These are phyloP conservation scores for Aspergillus quadricinctus DNA, from an alignment of 2,329 filamentous ascomycete species.

Conservation along the genomic window DNA sequence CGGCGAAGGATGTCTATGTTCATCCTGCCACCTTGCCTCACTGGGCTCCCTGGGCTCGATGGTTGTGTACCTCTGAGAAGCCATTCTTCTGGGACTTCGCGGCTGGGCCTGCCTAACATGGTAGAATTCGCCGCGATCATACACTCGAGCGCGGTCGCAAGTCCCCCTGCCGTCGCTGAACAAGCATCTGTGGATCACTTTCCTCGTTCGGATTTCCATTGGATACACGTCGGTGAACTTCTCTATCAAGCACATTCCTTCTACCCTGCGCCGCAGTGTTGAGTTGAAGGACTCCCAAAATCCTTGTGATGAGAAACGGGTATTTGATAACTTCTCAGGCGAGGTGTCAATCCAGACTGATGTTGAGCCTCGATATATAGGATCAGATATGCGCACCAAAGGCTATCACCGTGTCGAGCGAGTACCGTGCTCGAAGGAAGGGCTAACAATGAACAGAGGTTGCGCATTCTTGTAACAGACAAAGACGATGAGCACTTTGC, in stretches of 20 bases:
- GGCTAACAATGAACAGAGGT: conserved; percentile 8
- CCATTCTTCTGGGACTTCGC: background rate
- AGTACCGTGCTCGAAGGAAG: conserved; percentile 6
- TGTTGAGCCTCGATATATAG: conserved; percentile 3
- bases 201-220: conserved; percentile 19
- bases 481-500: conserved; percentile 8
- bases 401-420: background rate
- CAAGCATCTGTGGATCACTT: conserved; percentile 14
- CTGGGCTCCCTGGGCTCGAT: conserved; percentile 6
- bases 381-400: background rate
- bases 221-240: conserved; percentile 11
- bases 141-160: conserved; percentile 9
- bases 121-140: conserved; percentile 14
- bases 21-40: background rate
- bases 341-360: background rate
- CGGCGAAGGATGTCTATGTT: background rate
- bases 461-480: conserved; percentile 7
- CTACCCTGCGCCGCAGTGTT: conserved; percentile 1
- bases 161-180: conserved; percentile 10
- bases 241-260: conserved; percentile 15
- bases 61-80: conserved; percentile 5
- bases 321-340: background rate
- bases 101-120: conserved; percentile 8
- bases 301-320: background rate
- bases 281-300: background rate